Evolutionary conservation across 352 stramenopile species (phyloP), one percentile per base, ranked within the genome.

Genomic region (Globisporangium yorkense): DNA sequence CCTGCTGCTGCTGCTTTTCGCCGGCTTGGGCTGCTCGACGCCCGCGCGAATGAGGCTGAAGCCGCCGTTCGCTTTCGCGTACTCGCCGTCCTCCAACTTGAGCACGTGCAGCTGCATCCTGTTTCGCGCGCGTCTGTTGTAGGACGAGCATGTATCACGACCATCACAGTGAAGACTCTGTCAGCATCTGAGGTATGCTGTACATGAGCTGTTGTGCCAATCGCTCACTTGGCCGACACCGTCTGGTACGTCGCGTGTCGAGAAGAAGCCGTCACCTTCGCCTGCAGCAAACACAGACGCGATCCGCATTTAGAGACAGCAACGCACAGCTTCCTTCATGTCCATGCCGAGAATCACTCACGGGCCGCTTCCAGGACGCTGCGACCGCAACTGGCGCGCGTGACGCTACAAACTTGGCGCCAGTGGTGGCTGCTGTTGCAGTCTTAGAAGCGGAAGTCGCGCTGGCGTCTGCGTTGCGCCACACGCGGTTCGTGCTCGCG

Each of bases 41-140:
- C 71, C 78, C 1, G 78, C 70, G 5, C 82, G 77, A 12, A 89
- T 66, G 54, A 92, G 77, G 62, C 74, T 85, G 55, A 88, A 90
- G 18, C 82, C 82, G 51, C 77, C 80, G 44, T 82, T 84, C 0
- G 70, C 76, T 55, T 89, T 92, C n/a, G 74, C 59, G 59, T 90
- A 92, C 61, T 86, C 76, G 18, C 82, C 78, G 35, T 88, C 82
- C 51, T 88, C 76, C 13, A 92, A 52, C 15, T 67, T 67, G 6
- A 90, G 59, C 53, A 87, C 56, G 54, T 77, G 74, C 40, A 78
- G 54, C 62, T 86, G 75, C 66, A 74, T 83, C 41, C 71, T 68
- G 47, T 65, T 83, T 45, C 63, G 59, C 27, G 64, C 54, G 27
- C 63, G 63, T 61, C 68, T 79, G 39, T 20, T 33, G 2, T 10